Evolutionary conservation across 2,329 filamentous ascomycete genomes (phyloP), one percentile per base, ranked within the genome.

Genomic region (Fusarium sarcochroum): DNA sequence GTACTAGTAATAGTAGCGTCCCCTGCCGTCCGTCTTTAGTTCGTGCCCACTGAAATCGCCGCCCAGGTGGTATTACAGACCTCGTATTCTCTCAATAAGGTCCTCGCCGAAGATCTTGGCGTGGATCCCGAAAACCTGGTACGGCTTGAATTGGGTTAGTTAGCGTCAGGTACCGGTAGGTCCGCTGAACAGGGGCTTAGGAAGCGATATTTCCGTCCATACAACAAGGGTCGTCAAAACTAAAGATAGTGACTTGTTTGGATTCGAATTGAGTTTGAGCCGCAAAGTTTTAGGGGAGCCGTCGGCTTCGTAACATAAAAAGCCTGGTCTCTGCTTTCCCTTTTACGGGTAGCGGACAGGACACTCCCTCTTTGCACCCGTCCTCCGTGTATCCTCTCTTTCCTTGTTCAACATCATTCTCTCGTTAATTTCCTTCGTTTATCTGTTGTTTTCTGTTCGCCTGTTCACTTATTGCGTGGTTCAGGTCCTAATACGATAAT

Each of bases 101-200:
- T 13, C 27, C 10, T 30, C 27, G 13, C 27, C 27, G 27, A 30
- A 15, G 21, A 21, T 15, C 23, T 25, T 44, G 41, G 41, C 41
- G 23, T 32, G 35, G 23, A 21, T 40, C 23, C 48, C 48, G 37
- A 27, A 6, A n/a, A 23, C 48, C 17, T 41, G 20, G 48, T 32
- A 32, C 18, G 40, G 23, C 10, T 32, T 18, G 7, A 41, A 32
- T 5, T 40, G 37, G 10, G 5, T 30, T 51, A 40, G 48, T 41
- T 41, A 40, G 37, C 34, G 48, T 40, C 48, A 51, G 48, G 34
- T 40, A 51, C 35, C 25, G 21, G 48, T 40, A 30, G 34, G 14
- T 27, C 30, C 34, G 47, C 13, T 40, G 10, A 15, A 41, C 32
- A 44, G 20, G 13, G 41, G 41, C 11, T 14, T 30, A 27, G 14